Conservation (phyloP, 139 green algal genomes). For the Astrephomene gubernaculifera region DNA sequence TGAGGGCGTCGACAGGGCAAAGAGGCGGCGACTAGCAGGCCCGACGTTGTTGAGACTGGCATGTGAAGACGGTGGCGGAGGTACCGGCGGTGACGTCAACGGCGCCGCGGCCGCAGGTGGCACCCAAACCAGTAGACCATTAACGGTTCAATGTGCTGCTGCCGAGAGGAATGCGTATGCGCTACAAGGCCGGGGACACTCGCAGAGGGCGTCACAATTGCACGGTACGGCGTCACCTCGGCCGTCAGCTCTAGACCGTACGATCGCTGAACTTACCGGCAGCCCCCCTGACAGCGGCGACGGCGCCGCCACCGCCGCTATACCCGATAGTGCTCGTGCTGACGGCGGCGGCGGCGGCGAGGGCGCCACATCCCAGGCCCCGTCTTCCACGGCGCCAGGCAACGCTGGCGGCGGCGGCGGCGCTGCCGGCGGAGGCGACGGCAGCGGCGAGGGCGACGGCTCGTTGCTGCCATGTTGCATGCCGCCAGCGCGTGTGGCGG, state of each 20-base stretch:
- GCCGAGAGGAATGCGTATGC: too few relatives aligned
- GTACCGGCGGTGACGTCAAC: too few relatives aligned
- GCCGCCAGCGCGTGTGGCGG: conserved; percentile 60
- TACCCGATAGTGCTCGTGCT: background rate
- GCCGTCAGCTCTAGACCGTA: background rate
- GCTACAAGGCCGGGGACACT: too few relatives aligned
- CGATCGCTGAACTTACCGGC: background rate
- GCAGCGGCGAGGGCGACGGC: background rate
- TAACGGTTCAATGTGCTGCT: too few relatives aligned
- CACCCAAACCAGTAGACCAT: too few relatives aligned
- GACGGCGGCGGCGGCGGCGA: background rate
- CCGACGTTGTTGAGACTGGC: too few relatives aligned
- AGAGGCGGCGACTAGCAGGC: too few relatives aligned
- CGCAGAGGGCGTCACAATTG: too few relatives aligned
- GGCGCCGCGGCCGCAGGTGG: too few relatives aligned
- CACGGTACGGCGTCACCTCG: too few relatives aligned
- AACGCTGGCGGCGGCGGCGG: background rate
- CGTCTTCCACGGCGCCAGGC: background rate
- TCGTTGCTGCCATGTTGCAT: conserved; percentile 60
- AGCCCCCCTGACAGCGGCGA: background rate
- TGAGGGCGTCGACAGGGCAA: background rate
- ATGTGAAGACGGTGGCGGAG: too few relatives aligned
- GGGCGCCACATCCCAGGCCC: background rate
- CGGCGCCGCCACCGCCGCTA: background rate
- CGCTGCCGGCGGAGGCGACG: background rate